Evolutionary conservation across 352 stramenopile genomes (phyloP).

Genomic region (Phytophthora citricola): DNA sequence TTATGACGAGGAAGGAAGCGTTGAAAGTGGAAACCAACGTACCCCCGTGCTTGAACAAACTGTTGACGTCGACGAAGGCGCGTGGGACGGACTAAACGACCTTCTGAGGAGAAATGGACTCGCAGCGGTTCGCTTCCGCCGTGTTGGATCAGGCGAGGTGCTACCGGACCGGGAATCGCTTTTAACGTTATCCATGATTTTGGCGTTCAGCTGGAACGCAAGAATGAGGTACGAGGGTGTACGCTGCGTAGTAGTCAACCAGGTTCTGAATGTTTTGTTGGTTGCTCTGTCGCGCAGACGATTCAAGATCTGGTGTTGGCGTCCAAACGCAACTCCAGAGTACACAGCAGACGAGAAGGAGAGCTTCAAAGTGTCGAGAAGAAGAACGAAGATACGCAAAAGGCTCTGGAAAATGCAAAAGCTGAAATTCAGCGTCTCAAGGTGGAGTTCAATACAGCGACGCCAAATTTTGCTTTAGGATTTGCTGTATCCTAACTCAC

Average conservation of each 20-base stretch:
- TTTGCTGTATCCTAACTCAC: slow-evolving; percentile 12
- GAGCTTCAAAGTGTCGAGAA: slow-evolving; percentile 56
- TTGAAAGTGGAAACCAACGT: too few relatives aligned
- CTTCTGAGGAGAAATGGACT: slow-evolving; percentile 68
- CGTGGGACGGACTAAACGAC: slow-evolving; percentile 65
- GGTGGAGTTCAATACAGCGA: slow-evolving; percentile 33
- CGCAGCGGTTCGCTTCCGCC: slow-evolving; percentile 48
- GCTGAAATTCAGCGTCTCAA: slow-evolving; percentile 64
- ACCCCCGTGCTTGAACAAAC: background rate
- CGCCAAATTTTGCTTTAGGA: slow-evolving; percentile 14
- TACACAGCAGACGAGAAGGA: slow-evolving; percentile 53
- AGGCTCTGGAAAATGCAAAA: slow-evolving; percentile 55
- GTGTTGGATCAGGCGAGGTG: slow-evolving; percentile 15
- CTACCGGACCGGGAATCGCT: slow-evolving; percentile 58
- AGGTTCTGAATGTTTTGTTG: slow-evolving; percentile 10
- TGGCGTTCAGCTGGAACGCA: slow-evolving; percentile 60
- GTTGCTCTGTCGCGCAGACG: slow-evolving; percentile 43
- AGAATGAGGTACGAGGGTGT: slow-evolving; percentile 61
- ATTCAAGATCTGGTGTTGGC: slow-evolving; percentile 83
- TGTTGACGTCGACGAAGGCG: slow-evolving; percentile 26
- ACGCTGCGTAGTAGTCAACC: background rate
- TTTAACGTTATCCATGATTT: slow-evolving; percentile 71
- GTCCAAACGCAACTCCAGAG: slow-evolving; percentile 66
- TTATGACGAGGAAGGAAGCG: background rate
- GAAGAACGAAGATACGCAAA: slow-evolving; percentile 52